Conservation (phyloP, 768 basidiomycete species). For the Termitomyces sp. region DNA sequence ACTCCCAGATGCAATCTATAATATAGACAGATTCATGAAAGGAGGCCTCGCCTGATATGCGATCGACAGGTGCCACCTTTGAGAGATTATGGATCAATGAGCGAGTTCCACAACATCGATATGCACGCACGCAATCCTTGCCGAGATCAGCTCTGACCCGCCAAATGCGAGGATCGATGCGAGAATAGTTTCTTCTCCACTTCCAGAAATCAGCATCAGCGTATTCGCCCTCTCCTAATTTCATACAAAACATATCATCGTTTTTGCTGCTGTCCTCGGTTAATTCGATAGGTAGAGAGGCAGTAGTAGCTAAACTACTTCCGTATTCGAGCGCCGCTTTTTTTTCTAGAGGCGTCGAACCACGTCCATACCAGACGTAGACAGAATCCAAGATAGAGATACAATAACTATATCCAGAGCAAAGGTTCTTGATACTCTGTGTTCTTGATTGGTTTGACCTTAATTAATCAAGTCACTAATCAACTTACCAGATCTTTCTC, state of each 20-base stretch:
- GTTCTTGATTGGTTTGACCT: background rate
- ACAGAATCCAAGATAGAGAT: slow-evolving; percentile 61
- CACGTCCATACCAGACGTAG: slow-evolving; percentile 81
- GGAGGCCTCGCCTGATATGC: slow-evolving; percentile 31
- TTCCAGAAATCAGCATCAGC: slow-evolving; percentile 81
- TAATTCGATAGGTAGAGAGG: slow-evolving; percentile 47
- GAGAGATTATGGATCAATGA: background rate
- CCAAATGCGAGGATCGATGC: slow-evolving; percentile 54
- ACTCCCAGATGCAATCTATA: slow-evolving; percentile 74
- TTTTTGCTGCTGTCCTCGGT: slow-evolving; percentile 56
- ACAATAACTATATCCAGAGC: slow-evolving; percentile 84
- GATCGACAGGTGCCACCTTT: slow-evolving; percentile 44
- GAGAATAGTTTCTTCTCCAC: slow-evolving; percentile 48
- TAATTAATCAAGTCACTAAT: slow-evolving; percentile 1
- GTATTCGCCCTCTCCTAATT: slow-evolving; percentile 69
- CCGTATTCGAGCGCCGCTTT: slow-evolving; percentile 61
- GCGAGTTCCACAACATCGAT: background rate
- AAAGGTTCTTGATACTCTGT: slow-evolving; percentile 61
- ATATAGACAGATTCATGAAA: slow-evolving; percentile 51
- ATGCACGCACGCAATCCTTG: slow-evolving; percentile 34
- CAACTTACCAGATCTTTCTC: slow-evolving; percentile 62
- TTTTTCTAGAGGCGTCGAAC: slow-evolving; percentile 55
- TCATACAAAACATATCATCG: slow-evolving; percentile 85
- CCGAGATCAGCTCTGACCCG: slow-evolving; percentile 36
- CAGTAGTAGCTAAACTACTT: slow-evolving; percentile 32